Evolutionary conservation across 345 rosid genomes (phyloP).

Genomic region (Brassica cretica): DNA sequence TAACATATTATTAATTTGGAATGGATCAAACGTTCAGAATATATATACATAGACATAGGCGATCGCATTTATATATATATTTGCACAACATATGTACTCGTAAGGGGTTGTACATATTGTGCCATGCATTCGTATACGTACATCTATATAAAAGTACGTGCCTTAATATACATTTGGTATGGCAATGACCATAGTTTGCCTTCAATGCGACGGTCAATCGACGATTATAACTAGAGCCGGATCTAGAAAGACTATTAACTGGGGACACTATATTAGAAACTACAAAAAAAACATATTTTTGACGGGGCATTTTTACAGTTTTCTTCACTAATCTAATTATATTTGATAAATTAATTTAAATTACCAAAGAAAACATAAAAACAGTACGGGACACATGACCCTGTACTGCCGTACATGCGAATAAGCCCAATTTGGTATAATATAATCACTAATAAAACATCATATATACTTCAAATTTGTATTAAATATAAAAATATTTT

Average conservation of each 20-base stretch:
- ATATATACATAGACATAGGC: background rate
- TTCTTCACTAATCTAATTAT: too few relatives aligned
- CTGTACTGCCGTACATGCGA: too few relatives aligned
- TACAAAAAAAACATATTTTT: too few relatives aligned
- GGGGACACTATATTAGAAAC: too few relatives aligned
- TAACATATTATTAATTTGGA: conserved; percentile 4
- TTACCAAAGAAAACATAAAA: too few relatives aligned
- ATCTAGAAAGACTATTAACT: too few relatives aligned
- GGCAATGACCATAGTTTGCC: background rate
- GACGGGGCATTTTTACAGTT: too few relatives aligned
- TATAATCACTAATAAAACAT: background rate
- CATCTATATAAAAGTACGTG: background rate
- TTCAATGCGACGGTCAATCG: background rate
- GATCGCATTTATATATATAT: background rate
- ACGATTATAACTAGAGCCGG: background rate
- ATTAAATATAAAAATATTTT: background rate
- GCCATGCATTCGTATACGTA: conserved; percentile 8
- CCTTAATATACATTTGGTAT: background rate
- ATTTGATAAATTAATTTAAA: background rate
- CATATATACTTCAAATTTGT: background rate
- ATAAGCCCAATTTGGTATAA: background rate
- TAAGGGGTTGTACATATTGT: background rate
- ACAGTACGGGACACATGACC: too few relatives aligned
- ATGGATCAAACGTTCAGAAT: conserved; percentile 12
- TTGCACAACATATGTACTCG: background rate